Evolutionary conservation across 169 alveolate species (phyloP).

Genomic region (Neospora caninum): DNA sequence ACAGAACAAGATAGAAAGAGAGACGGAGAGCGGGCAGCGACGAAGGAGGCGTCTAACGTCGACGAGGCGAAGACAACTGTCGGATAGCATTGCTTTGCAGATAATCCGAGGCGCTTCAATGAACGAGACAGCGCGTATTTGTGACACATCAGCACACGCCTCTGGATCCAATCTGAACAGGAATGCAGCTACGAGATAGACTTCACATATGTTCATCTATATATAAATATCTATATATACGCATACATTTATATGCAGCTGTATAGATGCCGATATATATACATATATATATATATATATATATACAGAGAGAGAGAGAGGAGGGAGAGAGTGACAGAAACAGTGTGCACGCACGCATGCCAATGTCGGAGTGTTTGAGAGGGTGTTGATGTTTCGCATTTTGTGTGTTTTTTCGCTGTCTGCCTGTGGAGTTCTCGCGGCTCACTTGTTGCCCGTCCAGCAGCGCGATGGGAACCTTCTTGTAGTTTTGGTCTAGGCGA

Average conservation of each 20-base stretch:
- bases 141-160: no score
- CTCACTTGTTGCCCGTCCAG: not conserved
- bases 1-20: not conserved
- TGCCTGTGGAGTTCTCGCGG: no score
- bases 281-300: not conserved
- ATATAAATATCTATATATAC: not conserved
- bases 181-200: not conserved
- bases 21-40: no score
- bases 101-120: no score
- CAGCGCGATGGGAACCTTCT: conserved; percentile 13
- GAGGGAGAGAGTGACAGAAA: no score
- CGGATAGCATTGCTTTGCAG: no score
- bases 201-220: not conserved
- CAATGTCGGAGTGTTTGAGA: not conserved
- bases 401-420: no score
- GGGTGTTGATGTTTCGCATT: not conserved
- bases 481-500: not conserved
- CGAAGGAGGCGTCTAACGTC: no score
- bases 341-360: not conserved
- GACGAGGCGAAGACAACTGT: no score
- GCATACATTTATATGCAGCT: not conserved
- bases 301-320: not conserved
- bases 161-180: no score
- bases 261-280: not conserved
- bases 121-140: no score